Evolutionary conservation across 176 grass and related monocot species (phyloP).

Genomic region (Aechmea fasciata): DNA sequence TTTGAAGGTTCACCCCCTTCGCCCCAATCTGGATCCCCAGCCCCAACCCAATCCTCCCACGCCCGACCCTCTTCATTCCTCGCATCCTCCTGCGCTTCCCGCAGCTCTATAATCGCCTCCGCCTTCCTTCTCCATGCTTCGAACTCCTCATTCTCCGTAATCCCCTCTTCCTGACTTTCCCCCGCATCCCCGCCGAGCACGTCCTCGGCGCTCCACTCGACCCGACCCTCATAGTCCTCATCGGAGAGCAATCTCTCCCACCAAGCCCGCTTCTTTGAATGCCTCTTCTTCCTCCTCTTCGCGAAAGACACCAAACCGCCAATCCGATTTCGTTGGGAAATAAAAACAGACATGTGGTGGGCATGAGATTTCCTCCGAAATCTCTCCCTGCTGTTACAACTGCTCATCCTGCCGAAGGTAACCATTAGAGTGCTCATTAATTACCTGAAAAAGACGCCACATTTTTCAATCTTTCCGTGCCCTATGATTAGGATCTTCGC

Average conservation of each 20-base stretch:
- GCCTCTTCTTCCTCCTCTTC: slow-evolving; percentile 20
- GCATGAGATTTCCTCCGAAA: slow-evolving; percentile 11
- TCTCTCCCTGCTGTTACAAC: slow-evolving; percentile 9
- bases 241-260: slow-evolving; percentile 59
- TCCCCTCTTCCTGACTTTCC: slow-evolving; percentile 12
- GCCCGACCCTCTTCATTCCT: slow-evolving; percentile 41
- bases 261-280: slow-evolving; percentile 49
- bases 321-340: slow-evolving; percentile 32
- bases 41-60: slow-evolving; percentile 77
- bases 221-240: slow-evolving; percentile 42
- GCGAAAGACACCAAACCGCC: slow-evolving; percentile 35
- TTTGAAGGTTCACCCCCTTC: slow-evolving; percentile 13
- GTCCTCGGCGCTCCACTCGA: slow-evolving; percentile 41
- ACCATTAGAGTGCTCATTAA: slow-evolving; percentile 55
- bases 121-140: slow-evolving; percentile 74
- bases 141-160: slow-evolving; percentile 65
- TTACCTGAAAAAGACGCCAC: slow-evolving; percentile 31
- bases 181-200: slow-evolving; percentile 25
- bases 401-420: slow-evolving; percentile 21
- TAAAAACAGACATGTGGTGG: slow-evolving; percentile 30
- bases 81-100: slow-evolving; percentile 57
- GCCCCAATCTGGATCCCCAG: slow-evolving; percentile 36
- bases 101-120: slow-evolving; percentile 74
- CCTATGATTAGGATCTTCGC: not conserved
- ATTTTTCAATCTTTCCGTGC: slow-evolving; percentile 30